These are phyloP conservation scores for Penicillium alfredii DNA, from an alignment of 495 filamentous ascomycete species.

Conservation along the genomic window DNA sequence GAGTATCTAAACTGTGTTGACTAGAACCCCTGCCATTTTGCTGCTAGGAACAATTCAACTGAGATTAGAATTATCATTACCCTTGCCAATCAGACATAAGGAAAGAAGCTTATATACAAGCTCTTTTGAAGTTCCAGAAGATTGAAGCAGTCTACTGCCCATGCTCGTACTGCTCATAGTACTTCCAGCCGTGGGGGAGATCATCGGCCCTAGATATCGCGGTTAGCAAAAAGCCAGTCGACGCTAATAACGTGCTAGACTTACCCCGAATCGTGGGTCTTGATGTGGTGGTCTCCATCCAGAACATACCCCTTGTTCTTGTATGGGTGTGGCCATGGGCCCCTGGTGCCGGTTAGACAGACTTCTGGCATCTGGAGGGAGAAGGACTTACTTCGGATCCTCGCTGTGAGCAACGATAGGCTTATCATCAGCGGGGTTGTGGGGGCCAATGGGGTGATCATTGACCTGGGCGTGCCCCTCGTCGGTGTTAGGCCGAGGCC, in stretches of 20 bases:
- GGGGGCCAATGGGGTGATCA: neutral
- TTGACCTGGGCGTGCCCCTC: neutral
- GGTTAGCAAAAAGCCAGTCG: too few relatives aligned
- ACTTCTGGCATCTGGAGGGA: neutral
- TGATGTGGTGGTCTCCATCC: neutral
- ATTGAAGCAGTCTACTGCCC: neutral
- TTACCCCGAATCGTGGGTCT: constrained; percentile 1
- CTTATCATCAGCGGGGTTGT: neutral
- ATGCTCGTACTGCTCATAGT: neutral
- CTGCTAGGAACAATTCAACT: too few relatives aligned
- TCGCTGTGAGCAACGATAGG: constrained; percentile 1
- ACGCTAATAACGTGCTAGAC: too few relatives aligned
- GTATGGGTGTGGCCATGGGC: neutral
- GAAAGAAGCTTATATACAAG: too few relatives aligned
- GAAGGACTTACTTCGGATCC: neutral
- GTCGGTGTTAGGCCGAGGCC: too few relatives aligned
- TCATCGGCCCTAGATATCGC: neutral
- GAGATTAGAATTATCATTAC: too few relatives aligned
- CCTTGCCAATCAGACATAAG: too few relatives aligned
- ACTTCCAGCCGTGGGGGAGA: neutral
- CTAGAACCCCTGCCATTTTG: too few relatives aligned
- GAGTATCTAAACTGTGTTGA: too few relatives aligned
- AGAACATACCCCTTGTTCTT: neutral
- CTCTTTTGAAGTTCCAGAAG: neutral
- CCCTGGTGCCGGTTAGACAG: neutral